phyloP scores from a whole-genome alignment of 1,284 basidiomycete species.

The Cystobasidium slooffiae region DNA sequence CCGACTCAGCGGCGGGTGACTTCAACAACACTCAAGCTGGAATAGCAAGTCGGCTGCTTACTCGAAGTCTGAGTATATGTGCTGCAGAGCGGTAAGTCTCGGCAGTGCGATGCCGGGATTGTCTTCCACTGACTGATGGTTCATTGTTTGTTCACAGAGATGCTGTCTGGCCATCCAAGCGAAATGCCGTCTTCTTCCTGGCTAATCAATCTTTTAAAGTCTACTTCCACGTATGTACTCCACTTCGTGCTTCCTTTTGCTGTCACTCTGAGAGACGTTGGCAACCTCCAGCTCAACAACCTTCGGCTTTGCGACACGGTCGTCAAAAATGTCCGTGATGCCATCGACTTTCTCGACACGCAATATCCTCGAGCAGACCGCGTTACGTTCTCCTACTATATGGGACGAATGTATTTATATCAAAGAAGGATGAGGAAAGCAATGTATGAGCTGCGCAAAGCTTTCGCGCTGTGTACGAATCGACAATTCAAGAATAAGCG shows the following conservation, averaged over 20 bases:
- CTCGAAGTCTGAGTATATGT: slow-evolving; percentile 51
- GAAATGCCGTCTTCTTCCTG: slow-evolving; percentile 53
- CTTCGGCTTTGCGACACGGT: slow-evolving; percentile 59
- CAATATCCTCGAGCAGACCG: slow-evolving; percentile 57
- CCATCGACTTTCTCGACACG: slow-evolving; percentile 53
- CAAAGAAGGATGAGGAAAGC: slow-evolving; percentile 57
- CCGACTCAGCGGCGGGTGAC: slow-evolving; percentile 47
- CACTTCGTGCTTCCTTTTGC: neutral
- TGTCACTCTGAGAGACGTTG: slow-evolving; percentile 5
- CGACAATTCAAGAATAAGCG: slow-evolving; percentile 17
- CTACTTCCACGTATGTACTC: slow-evolving; percentile 51
- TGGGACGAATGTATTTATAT: slow-evolving; percentile 57
- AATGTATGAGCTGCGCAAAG: slow-evolving; percentile 56
- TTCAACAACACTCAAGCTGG: slow-evolving; percentile 51
- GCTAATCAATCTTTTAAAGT: slow-evolving; percentile 54
- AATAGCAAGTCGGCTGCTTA: slow-evolving; percentile 50
- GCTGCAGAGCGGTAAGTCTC: slow-evolving; percentile 50
- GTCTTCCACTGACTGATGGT: slow-evolving; percentile 1
- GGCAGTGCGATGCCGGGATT: neutral
- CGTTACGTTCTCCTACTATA: slow-evolving; percentile 58
- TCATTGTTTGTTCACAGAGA: slow-evolving; percentile 12
- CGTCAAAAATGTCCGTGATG: slow-evolving; percentile 58
- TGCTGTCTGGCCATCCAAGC: slow-evolving; percentile 48
- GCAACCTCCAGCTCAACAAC: slow-evolving; percentile 54
- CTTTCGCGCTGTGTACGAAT: slow-evolving; percentile 55